phyloP scores from a whole-genome alignment of 2,329 filamentous ascomycete genomes.

The Lecanicillium sp. region DNA sequence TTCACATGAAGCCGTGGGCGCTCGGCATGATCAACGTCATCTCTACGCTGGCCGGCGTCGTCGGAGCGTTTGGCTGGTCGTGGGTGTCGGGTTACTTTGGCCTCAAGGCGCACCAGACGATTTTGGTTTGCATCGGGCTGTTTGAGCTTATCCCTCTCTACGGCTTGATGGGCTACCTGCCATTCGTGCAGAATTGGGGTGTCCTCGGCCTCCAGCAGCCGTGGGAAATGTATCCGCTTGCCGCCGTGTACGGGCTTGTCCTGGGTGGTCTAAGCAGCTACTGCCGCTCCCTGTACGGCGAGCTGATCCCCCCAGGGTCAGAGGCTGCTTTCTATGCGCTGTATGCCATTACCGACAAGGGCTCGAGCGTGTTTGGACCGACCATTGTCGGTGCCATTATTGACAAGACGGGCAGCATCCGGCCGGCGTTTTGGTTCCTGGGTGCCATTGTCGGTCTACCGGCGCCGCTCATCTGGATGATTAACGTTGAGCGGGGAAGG shows the following conservation, averaged over 20 bases:
- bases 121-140: slow-evolving; percentile 81
- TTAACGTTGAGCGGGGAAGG: slow-evolving; percentile 76
- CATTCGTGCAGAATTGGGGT: slow-evolving; percentile 66
- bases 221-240: slow-evolving; percentile 95
- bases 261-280: slow-evolving; percentile 89
- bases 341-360: slow-evolving; percentile 97
- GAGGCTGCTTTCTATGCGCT: slow-evolving; percentile 95
- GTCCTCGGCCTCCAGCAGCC: slow-evolving; percentile 82
- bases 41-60: slow-evolving; percentile 72
- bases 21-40: slow-evolving; percentile 92
- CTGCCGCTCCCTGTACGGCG: slow-evolving; percentile 85
- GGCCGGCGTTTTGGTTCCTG: slow-evolving; percentile 88
- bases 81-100: slow-evolving; percentile 63
- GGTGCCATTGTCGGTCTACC: slow-evolving; percentile 78
- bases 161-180: slow-evolving; percentile 79
- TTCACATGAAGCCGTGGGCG: slow-evolving; percentile 83
- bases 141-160: slow-evolving; percentile 94
- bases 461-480: slow-evolving; percentile 74
- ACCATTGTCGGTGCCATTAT: slow-evolving; percentile 91
- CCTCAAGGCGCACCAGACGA: slow-evolving; percentile 75
- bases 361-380: slow-evolving; percentile 86
- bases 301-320: slow-evolving; percentile 87
- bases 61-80: slow-evolving; percentile 87
- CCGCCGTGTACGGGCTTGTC: slow-evolving; percentile 85
- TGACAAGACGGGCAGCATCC: slow-evolving; percentile 71